Evolutionary conservation across 257 asterid genomes (phyloP).

Genomic region (Sherardia arvensis): DNA sequence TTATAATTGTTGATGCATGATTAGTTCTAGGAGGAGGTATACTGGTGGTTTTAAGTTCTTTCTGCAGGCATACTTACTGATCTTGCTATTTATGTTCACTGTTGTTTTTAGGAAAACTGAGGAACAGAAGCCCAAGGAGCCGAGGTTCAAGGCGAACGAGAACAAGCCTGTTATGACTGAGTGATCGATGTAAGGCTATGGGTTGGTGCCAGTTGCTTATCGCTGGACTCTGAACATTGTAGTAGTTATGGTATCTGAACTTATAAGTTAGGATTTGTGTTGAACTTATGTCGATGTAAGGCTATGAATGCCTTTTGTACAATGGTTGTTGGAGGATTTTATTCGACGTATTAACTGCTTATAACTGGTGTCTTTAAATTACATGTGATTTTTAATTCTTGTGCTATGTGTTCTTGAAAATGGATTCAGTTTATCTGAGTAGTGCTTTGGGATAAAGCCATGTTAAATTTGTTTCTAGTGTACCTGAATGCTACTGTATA

Average conservation of each 20-base stretch:
- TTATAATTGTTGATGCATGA: background rate
- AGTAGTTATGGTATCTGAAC: background rate
- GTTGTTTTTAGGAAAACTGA: conserved; percentile 62
- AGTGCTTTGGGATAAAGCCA: too few species aligned
- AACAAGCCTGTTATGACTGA: conserved; percentile 95
- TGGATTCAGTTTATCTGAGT: too few species aligned
- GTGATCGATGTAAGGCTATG: conserved; percentile 17
- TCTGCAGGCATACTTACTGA: background rate
- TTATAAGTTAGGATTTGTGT: background rate
- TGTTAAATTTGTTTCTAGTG: too few species aligned
- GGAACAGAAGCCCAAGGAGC: conserved; percentile 96
- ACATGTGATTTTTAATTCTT: background rate
- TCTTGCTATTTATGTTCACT: background rate
- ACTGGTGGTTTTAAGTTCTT: background rate
- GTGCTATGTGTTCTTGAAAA: background rate
- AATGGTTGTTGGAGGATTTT: background rate
- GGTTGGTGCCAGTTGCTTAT: background rate
- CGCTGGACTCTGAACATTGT: background rate
- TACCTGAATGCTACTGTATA: too few species aligned
- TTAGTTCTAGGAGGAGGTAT: background rate
- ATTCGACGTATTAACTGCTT: background rate
- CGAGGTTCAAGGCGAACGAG: conserved; percentile 84
- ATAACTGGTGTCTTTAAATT: background rate
- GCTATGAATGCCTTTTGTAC: background rate
- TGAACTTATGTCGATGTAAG: background rate